Conservation (phyloP, 805 yeast genomes). For the Kurtzmaniella fragi region DNA sequence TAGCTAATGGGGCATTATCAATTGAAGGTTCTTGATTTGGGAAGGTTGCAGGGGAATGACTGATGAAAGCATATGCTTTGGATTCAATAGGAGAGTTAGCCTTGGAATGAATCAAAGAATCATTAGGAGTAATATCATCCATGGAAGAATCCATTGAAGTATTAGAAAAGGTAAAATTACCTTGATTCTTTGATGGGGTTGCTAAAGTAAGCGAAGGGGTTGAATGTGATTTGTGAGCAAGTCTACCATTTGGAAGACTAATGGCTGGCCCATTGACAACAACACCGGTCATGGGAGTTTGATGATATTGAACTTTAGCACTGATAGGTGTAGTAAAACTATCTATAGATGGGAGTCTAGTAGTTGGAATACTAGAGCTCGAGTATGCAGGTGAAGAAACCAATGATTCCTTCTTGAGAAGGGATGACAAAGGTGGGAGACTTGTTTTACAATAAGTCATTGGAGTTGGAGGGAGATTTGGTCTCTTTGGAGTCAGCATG, state of each 20-base stretch:
- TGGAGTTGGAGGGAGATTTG: slow-evolving; percentile 19
- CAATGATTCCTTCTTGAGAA: slow-evolving; percentile 14
- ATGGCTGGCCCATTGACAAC: neutral
- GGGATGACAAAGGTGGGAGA: slow-evolving; percentile 38
- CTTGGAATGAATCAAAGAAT: slow-evolving; percentile 5
- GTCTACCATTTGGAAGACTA: neutral
- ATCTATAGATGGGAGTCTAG: slow-evolving; percentile 24
- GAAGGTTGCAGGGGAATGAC: slow-evolving; percentile 88
- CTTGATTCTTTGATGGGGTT: slow-evolving; percentile 6
- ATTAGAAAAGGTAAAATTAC: slow-evolving; percentile 3
- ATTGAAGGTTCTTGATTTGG: slow-evolving; percentile 77
- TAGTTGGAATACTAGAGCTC: slow-evolving; percentile 3
- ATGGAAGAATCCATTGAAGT: slow-evolving; percentile 8
- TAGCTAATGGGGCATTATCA: slow-evolving; percentile 87
- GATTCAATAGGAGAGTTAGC: slow-evolving; percentile 9
- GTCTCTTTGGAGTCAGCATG: slow-evolving; percentile 32
- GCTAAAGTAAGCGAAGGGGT: slow-evolving; percentile 4
- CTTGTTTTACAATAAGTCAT: slow-evolving; percentile 17
- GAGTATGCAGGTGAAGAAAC: slow-evolving; percentile 1
- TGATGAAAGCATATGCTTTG: slow-evolving; percentile 75
- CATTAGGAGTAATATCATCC: slow-evolving; percentile 6
- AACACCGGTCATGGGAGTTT: neutral
- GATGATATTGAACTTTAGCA: slow-evolving; percentile 5
- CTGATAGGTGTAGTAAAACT: slow-evolving; percentile 14
- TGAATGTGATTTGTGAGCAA: slow-evolving; percentile 1